phyloP scores from a whole-genome alignment of 2,329 filamentous ascomycete genomes.

The Cephalotrichum gorgonifer region DNA sequence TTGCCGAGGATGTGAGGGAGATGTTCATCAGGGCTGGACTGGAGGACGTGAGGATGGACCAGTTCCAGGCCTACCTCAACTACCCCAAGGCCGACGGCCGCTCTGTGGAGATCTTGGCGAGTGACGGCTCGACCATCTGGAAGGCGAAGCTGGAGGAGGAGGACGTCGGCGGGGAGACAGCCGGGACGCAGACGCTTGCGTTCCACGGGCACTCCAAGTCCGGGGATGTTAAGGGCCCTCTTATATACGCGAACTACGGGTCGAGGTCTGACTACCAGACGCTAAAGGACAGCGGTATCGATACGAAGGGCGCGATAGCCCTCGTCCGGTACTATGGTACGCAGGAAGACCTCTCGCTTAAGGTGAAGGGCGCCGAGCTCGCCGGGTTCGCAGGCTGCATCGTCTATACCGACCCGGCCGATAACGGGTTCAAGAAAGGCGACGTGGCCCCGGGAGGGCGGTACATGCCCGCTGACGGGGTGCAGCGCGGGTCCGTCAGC shows the following conservation, averaged over 20 bases:
- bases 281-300: constrained; percentile 60
- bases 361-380: constrained; percentile 81
- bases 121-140: constrained; percentile 58
- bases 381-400: constrained; percentile 81
- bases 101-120: constrained; percentile 68
- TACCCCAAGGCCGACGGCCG: constrained; percentile 73
- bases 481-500: constrained; percentile 74
- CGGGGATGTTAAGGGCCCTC: constrained; percentile 73
- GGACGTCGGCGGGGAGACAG: constrained; percentile 48
- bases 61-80: constrained; percentile 85
- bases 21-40: constrained; percentile 63
- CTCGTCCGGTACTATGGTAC: constrained; percentile 73
- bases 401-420: constrained; percentile 81
- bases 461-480: constrained; percentile 70
- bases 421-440: constrained; percentile 71
- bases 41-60: constrained; percentile 65
- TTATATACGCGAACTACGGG: constrained; percentile 91
- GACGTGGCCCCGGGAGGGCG: constrained; percentile 64
- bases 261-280: constrained; percentile 71
- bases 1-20: constrained; percentile 75
- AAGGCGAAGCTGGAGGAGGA: constrained; percentile 77
- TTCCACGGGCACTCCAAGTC: constrained; percentile 87
- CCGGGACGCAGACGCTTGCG: constrained; percentile 58
- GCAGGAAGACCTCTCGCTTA: constrained; percentile 62
- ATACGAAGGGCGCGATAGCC: constrained; percentile 70